Base-by-base conservation (phyloP, 1,284 basidiomycete species). In the Termitomyces sp. region DNA sequence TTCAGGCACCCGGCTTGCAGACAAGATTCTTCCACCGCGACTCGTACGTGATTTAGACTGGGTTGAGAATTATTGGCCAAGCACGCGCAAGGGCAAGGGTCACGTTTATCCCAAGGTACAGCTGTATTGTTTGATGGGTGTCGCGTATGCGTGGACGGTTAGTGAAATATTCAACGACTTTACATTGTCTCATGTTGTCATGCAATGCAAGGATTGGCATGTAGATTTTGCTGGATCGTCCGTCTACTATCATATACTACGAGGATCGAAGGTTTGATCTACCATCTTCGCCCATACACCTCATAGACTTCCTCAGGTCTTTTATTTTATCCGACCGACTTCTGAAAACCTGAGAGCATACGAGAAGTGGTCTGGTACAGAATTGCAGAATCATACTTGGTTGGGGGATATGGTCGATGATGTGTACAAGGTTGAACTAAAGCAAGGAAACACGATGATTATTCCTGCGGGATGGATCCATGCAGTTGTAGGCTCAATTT, bases 381-480 rank as follows among this genome's bases (percentile, higher is more conserved):
- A 95, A 62, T 73, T 89, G 42, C 95, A 98, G 69, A 87, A 85
- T 55, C 81, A 81, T 57, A 82, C 85, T 14, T 98, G 96, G 95
- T 76, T 98, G 7, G 95, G 95, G 5, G 92, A 97, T 60, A 75
- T 90, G 75, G 87, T 86, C 11, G 92, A 96, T 59, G 85, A 90
- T 58, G 93, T 98, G 3, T 82, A 84, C 63, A 93, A 90, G 65
- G 88, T 96, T 8, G 86, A 88, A 46, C 71, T 97, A 53, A 70
- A 72, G 9, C 76, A 79, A n/a, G 94, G 94, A 1, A 94, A 95
- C 62, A 97, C 94, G 0, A 95, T 97, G 92, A 90, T 97, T 53
- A 96, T 97, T 49, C 94, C 94, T 1, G 87, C 92, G 0, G 96
- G 96, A 0, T 98, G 96, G 88, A 97, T 98, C 57, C 96, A 99